Evolutionary conservation across 148 eudicot species (phyloP), one percentile per base, ranked within the genome.

Genomic region (Camellia sinensis): DNA sequence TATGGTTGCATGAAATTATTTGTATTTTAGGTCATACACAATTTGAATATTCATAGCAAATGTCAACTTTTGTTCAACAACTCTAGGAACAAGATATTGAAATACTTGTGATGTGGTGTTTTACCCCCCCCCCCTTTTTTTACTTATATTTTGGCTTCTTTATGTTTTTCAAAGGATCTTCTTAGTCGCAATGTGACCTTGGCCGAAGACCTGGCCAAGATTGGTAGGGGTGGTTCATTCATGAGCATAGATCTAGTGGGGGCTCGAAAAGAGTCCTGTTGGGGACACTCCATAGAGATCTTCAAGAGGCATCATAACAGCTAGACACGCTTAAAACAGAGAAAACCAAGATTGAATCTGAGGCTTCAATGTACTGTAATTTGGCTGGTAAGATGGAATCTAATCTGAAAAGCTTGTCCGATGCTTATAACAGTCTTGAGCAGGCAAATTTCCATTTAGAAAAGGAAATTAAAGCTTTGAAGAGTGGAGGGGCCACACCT

Each of bases 401-500:
- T 59, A 98, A 96, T 81, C 86, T 96, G 45, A 90, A 91, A 84
- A 93, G 97, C 83, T 83, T 96, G 75, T 96, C 99, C 1, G 95
- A 93, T 79, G 97, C 99, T 65, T 96, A 96, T 88, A 92, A 91
- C 84, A 93, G 98, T 70, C 89, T 96, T 12, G 99, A 96, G 80
- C 92, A 91, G 84, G 92, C 90, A 40, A 92, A 96, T 74, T 86
- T 80, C 74, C 86, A 85, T 9, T 85, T 92, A 0, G 94, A 93
- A 60, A 92, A 84, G 59, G 97, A 90, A 86, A 83, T 88, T 2
- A 85, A 88, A 81, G 74, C 91, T 67, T 67, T 89, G 63, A 92
- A 89, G 82, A 86, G 85, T 43, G 90, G 95, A 7, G 93, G 90
- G 41, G 76, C 85, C 13, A 59, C 76, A 6, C 37, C 91, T 3